Evolutionary conservation across 1,284 basidiomycete genomes (phyloP), one percentile per base, ranked within the genome.

Genomic region (Salmacisia buchloeana): DNA sequence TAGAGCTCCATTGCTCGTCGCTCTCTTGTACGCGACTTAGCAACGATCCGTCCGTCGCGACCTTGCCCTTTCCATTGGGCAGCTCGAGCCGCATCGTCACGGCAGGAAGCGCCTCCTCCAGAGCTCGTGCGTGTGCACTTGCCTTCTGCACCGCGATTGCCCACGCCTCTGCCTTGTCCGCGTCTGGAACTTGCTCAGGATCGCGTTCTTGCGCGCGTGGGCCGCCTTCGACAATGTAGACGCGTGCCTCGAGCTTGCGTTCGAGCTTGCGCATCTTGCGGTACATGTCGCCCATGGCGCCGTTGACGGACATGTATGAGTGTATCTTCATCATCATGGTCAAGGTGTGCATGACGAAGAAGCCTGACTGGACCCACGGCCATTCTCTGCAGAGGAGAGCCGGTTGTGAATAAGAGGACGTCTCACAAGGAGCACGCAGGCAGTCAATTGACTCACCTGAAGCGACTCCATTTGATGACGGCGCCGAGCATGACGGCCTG

Each of bases 341-440:
- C 7, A 96, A 82, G 13, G 89, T 87, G 80, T 94, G 94, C n/a
- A 97, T 82, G 0, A 92, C 94, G 60, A 97, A 84, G 81, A 93
- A 97, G 7, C 94, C 94, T 0, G 92, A 92, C 80, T 98, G 94
- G 1, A 97, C 94, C 94, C 94, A 97, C 39, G 92, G 92, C 94
- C 93, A 97, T 71, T 92, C 85, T 60, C 91, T 88, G 69, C 13
- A 35, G 36, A 61, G 34, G 35, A 39, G 27, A 31, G 27, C 46
- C 23, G 29, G 18, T 46, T 12, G 21, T 38, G 34, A 61, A 13
- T 18, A 10, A 21, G 39, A 43, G 35, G 7, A 2, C 34, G 18
- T 3, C 15, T 21, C 4, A 6, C n/a, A 12, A 46, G 3, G 21
- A 15, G 1, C 34, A 43, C 18, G 29, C 9, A 23, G 4, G 36